Evolutionary conservation across 768 basidiomycete species (phyloP).

Genomic region (Hericium coralloides): DNA sequence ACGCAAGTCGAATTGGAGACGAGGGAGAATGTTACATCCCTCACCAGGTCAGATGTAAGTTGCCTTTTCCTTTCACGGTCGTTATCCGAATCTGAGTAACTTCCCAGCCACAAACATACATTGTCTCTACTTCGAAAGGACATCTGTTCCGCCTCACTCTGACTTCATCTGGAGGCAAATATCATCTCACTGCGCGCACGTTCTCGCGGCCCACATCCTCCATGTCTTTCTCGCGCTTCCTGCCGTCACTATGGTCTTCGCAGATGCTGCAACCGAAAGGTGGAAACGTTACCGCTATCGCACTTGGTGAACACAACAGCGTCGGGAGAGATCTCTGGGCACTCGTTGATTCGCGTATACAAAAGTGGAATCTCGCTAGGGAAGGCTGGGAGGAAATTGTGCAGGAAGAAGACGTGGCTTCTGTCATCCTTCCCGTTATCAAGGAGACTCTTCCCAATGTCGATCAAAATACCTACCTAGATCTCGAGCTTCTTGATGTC

Average conservation of each 20-base stretch:
- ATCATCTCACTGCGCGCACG: constrained; percentile 46
- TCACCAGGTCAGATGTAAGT: constrained; percentile 59
- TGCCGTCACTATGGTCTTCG: constrained; percentile 35
- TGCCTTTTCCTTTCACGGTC: neutral
- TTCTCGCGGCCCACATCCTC: constrained; percentile 49
- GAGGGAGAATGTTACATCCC: constrained; percentile 54
- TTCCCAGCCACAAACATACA: constrained; percentile 51
- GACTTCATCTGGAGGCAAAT: constrained; percentile 60
- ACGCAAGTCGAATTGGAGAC: constrained; percentile 38
- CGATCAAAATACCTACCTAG: constrained; percentile 39
- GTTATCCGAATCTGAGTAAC: constrained; percentile 1
- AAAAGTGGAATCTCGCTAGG: constrained; percentile 58
- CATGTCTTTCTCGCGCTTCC: constrained; percentile 34
- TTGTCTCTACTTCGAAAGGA: constrained; percentile 61
- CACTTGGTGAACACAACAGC: constrained; percentile 35
- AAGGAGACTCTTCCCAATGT: constrained; percentile 31
- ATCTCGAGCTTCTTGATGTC: constrained; percentile 69
- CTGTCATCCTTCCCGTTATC: constrained; percentile 38
- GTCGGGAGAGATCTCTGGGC: constrained; percentile 57
- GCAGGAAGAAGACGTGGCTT: constrained; percentile 47
- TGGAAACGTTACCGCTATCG: constrained; percentile 60
- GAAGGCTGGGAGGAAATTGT: constrained; percentile 66
- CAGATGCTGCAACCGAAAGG: constrained; percentile 33
- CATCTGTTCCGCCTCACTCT: constrained; percentile 55
- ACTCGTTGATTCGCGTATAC: constrained; percentile 56